These are phyloP conservation scores for Cercospora janseana DNA, from an alignment of 2,329 filamentous ascomycete genomes.

Conservation along the genomic window DNA sequence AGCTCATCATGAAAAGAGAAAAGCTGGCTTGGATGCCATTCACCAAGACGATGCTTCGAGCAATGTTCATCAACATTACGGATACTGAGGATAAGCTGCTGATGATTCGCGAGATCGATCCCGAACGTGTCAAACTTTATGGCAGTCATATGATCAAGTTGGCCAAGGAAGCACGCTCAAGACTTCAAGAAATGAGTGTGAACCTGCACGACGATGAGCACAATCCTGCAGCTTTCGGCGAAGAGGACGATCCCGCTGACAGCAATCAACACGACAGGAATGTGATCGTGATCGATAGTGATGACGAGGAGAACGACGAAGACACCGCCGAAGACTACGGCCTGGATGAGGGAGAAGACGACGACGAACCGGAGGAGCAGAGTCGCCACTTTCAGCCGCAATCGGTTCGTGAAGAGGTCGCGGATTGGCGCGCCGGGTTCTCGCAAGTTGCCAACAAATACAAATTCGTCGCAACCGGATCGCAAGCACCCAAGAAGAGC, in stretches of 20 bases:
- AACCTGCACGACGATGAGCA: constrained; percentile 36
- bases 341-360: not conserved
- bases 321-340: constrained; percentile 11
- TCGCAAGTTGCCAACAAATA: constrained; percentile 7
- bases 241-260: constrained; percentile 46
- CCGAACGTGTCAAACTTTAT: constrained; percentile 60
- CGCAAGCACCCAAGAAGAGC: constrained; percentile 5
- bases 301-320: constrained; percentile 19
- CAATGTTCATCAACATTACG: constrained; percentile 72
- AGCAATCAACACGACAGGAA: constrained; percentile 48
- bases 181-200: constrained; percentile 43
- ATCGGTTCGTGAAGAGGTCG: constrained; percentile 12
- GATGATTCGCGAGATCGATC: constrained; percentile 61
- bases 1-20: constrained; percentile 60
- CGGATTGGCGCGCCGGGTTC: constrained; percentile 11
- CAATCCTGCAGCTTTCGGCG: constrained; percentile 39
- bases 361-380: constrained; percentile 36
- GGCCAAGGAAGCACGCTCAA: constrained; percentile 45
- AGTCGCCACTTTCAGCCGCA: constrained; percentile 4
- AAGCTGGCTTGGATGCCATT: constrained; percentile 61
- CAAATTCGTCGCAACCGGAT: not conserved
- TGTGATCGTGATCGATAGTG: constrained; percentile 45
- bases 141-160: constrained; percentile 62
- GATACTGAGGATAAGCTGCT: constrained; percentile 61
- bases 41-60: constrained; percentile 65